phyloP scores from a whole-genome alignment of 2,329 filamentous ascomycete genomes.

The Ilyonectria destructans region DNA sequence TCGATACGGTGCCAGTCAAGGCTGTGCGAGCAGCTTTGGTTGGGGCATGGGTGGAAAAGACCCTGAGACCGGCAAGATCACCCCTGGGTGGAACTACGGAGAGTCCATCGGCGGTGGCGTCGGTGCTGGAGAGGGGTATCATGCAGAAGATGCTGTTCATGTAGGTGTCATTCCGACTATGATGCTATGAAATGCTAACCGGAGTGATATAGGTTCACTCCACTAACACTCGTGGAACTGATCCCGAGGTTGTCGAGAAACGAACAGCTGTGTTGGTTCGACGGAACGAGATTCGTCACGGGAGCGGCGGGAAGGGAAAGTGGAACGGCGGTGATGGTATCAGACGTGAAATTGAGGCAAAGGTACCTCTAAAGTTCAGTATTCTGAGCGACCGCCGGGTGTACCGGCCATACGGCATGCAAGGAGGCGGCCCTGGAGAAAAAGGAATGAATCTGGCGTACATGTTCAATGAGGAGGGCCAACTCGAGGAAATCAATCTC shows the following conservation, averaged over 20 bases:
- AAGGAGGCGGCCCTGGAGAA: slow-evolving; percentile 49
- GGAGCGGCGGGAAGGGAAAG: slow-evolving; percentile 51
- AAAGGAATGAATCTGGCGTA: slow-evolving; percentile 51
- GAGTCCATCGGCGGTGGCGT: slow-evolving; percentile 52
- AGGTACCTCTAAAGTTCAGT: slow-evolving; percentile 51
- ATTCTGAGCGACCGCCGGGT: slow-evolving; percentile 57
- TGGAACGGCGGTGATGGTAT: slow-evolving; percentile 55
- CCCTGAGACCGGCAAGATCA: slow-evolving; percentile 42
- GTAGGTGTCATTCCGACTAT: background rate
- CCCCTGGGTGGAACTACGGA: slow-evolving; percentile 75
- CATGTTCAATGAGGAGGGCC: slow-evolving; percentile 47
- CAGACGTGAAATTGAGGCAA: slow-evolving; percentile 55
- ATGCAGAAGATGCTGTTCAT: slow-evolving; percentile 51
- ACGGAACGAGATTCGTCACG: slow-evolving; percentile 49
- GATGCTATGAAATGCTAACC: background rate
- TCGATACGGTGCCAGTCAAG: slow-evolving; percentile 47
- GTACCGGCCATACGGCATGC: slow-evolving; percentile 55
- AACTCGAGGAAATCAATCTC: slow-evolving; percentile 51
- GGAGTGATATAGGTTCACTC: slow-evolving; percentile 38
- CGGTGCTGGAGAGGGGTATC: slow-evolving; percentile 51
- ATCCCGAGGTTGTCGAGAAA: slow-evolving; percentile 55
- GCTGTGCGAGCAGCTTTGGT: slow-evolving; percentile 54
- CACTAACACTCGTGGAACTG: slow-evolving; percentile 55
- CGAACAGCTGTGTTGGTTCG: slow-evolving; percentile 55
- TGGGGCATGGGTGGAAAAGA: slow-evolving; percentile 55